Evolutionary conservation across 2,329 filamentous ascomycete genomes (phyloP).

Genomic region (Ascochyta viciae-villosae): DNA sequence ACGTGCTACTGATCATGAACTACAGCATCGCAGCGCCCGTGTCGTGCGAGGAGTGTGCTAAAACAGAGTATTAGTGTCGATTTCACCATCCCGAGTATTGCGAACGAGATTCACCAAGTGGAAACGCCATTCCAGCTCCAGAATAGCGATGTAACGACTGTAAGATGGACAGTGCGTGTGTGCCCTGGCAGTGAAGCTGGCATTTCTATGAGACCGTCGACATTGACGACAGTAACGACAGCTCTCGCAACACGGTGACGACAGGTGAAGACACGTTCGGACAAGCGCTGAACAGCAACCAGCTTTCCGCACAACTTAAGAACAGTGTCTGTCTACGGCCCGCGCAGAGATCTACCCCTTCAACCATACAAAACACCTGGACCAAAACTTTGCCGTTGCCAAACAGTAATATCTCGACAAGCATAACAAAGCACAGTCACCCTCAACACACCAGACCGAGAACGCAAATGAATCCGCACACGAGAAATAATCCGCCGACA

Average conservation of each 20-base stretch:
- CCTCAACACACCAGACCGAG: background rate
- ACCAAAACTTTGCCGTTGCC: background rate
- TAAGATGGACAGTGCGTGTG: background rate
- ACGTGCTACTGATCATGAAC: background rate
- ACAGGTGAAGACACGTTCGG: too few relatives aligned
- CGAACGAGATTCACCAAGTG: background rate
- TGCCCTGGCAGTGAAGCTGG: background rate
- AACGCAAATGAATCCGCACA: background rate
- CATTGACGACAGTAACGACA: too few relatives aligned
- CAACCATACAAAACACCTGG: background rate
- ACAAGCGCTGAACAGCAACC: too few relatives aligned
- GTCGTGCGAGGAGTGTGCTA: background rate
- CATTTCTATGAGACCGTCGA: background rate
- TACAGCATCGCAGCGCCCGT: background rate
- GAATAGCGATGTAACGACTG: constrained; percentile 3
- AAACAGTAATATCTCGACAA: background rate
- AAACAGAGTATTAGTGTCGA: background rate
- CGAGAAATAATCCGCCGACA: background rate
- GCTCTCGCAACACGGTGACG: too few relatives aligned
- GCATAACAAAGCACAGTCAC: background rate
- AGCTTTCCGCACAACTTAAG: too few relatives aligned
- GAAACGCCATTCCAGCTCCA: background rate
- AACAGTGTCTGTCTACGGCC: too few relatives aligned
- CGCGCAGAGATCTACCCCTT: background rate
- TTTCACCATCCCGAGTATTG: constrained; percentile 6